Percentiles rank a stretch among this genome's conserved stretches.
Evolutionary conservation across 2,329 filamentous ascomycete genomes (phyloP).

Genomic region (Clonostachys rhizophaga): DNA sequence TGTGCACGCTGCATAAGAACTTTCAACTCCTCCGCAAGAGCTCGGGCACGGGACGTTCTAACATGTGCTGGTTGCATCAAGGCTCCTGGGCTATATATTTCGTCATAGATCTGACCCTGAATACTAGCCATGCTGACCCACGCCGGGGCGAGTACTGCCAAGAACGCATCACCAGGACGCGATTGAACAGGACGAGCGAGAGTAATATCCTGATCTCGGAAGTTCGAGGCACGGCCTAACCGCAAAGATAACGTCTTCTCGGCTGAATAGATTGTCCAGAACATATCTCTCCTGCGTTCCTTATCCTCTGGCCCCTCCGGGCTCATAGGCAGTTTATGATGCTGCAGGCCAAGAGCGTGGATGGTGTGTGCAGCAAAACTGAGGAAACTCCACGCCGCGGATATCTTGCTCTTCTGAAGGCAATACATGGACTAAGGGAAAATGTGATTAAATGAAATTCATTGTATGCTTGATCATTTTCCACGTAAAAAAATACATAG

Average conservation of each 20-base stretch:
- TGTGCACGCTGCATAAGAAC: neutral
- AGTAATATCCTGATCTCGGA: conserved; percentile 17
- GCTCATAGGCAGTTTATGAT: conserved; percentile 2
- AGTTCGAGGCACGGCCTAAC: conserved; percentile 13
- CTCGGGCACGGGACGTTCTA: conserved; percentile 8
- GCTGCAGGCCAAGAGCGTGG: conserved; percentile 12
- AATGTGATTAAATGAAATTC: neutral
- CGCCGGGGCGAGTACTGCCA: neutral
- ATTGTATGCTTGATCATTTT: neutral
- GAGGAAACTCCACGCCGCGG: conserved; percentile 12
- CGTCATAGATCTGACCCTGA: conserved; percentile 15
- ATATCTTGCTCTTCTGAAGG: conserved; percentile 10
- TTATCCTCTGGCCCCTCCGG: conserved; percentile 4
- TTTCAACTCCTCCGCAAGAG: conserved; percentile 3
- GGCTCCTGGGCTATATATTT: conserved; percentile 16
- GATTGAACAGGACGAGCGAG: conserved; percentile 3
- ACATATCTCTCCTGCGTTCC: conserved; percentile 8
- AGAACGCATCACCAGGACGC: neutral
- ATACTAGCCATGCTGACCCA: conserved; percentile 9
- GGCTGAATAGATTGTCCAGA: conserved; percentile 15
- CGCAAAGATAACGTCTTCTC: conserved; percentile 16
- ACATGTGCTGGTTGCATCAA: conserved; percentile 9
- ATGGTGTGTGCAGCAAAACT: conserved; percentile 9
- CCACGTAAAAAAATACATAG: neutral
- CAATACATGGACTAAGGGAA: conserved; percentile 7